Conservation (phyloP, 1,284 basidiomycete species). For the Schizophyllum amplum region DNA sequence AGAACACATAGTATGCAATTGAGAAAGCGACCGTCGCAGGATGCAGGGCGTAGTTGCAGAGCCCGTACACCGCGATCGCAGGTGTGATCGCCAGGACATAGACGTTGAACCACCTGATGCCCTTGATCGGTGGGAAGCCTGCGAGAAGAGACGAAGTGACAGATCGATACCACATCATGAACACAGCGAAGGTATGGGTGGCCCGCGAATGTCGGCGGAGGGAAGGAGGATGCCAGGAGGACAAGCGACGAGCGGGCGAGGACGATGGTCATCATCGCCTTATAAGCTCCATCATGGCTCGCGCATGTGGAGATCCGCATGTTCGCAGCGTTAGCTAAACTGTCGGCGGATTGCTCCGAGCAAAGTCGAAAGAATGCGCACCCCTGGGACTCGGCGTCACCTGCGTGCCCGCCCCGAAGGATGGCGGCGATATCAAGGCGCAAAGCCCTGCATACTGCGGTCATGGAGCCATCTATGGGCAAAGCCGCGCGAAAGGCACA, state of each 20-base stretch:
- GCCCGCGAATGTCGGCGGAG: slow-evolving; percentile 1
- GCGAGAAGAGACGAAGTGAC: slow-evolving; percentile 12
- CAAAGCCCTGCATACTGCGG: too few relatives aligned
- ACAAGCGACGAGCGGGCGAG: neutral
- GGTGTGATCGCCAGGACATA: slow-evolving; percentile 63
- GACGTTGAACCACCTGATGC: slow-evolving; percentile 61
- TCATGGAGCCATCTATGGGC: too few relatives aligned
- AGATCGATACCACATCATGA: slow-evolving; percentile 3
- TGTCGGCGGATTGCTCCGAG: too few relatives aligned
- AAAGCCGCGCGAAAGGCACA: too few relatives aligned
- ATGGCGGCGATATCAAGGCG: too few relatives aligned
- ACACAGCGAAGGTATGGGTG: neutral
- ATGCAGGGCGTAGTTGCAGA: slow-evolving; percentile 37
- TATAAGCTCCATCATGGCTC: neutral
- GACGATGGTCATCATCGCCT: neutral
- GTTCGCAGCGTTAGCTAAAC: too few relatives aligned
- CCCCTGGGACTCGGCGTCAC: too few relatives aligned
- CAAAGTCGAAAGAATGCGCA: too few relatives aligned
- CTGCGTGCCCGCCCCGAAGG: too few relatives aligned
- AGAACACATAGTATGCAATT: slow-evolving; percentile 66
- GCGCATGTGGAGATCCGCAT: neutral
- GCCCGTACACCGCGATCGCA: slow-evolving; percentile 56
- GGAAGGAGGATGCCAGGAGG: slow-evolving; percentile 1
- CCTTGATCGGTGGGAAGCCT: slow-evolving; percentile 38
- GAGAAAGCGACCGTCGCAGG: slow-evolving; percentile 54